phyloP scores from a whole-genome alignment of 208 protist species.

The Tritrichomonas foetus region DNA sequence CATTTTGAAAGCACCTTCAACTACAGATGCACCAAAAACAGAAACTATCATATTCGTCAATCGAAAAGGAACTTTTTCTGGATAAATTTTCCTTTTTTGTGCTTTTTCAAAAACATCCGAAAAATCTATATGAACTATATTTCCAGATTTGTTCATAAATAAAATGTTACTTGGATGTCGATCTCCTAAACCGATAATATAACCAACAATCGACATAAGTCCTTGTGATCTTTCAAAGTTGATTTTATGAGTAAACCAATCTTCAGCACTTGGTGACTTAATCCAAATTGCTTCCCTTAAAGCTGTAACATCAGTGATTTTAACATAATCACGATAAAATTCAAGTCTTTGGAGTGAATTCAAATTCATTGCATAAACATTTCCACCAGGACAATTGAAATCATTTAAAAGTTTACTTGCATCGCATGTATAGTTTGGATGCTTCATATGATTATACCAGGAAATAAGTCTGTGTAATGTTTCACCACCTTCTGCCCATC shows the following conservation, averaged over 20 bases:
- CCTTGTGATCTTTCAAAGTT: neutral
- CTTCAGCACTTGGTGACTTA: neutral
- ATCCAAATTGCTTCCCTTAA: neutral
- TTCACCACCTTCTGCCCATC: neutral
- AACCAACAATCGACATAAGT: neutral
- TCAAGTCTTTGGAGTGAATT: neutral
- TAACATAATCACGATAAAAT: neutral
- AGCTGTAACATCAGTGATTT: neutral
- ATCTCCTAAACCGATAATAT: neutral
- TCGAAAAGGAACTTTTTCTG: neutral
- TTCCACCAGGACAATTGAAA: neutral
- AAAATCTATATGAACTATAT: neutral
- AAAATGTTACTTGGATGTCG: neutral
- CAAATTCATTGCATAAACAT: neutral
- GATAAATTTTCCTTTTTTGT: constrained; percentile 30
- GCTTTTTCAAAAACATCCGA: constrained; percentile 47
- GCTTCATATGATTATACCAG: neutral
- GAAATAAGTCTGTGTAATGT: neutral
- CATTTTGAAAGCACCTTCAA: neutral
- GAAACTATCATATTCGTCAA: neutral
- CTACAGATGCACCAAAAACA: neutral
- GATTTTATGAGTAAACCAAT: neutral
- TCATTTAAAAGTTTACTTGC: neutral
- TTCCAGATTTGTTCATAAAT: neutral
- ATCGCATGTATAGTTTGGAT: neutral